Evolutionary conservation across 345 rosid genomes (phyloP), one percentile per base, ranked within the genome.

Genomic region (Stellera chamaejasme): DNA sequence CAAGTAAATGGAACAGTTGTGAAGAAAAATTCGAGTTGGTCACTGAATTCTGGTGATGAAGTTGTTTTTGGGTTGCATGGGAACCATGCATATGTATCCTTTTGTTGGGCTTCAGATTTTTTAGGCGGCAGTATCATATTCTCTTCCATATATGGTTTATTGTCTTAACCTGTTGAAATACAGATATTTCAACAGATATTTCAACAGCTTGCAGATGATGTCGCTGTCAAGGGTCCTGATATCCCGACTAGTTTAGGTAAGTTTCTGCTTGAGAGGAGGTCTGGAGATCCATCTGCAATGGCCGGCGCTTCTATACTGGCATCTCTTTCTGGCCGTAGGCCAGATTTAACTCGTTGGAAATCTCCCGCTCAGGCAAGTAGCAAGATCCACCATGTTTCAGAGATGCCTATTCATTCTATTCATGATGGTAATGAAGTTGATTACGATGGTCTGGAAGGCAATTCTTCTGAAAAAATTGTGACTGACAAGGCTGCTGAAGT

Each of bases 161-260:
- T 59, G 76, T 84, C 86, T 82, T 82, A 66, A 71, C 55, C 42
- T 48, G 43, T 43, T 32, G 57, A 23, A 27, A 58, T 36, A 32
- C 67, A 91, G 98, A 85, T 91, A 67, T 87, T 79, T 79, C 94
- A 87, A 32, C 67, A 91, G 98, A 85, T 91, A 67, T 87, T 79
- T 79, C 94, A 87, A 75, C 89, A 72, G 68, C 66, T 77, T 42
- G 13, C 61, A 58, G 51, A 69, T 65, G 88, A 79, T 60, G 77
- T 61, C 67, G 62, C 85, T 32, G 73, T 69, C 48, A 79, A 78
- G 74, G 79, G 84, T 65, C 25, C 80, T 3, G 90, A 79, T 50
- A 65, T 77, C 51, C 83, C 70, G 46, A 74, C 55, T 54, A 75
- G 73, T 45, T 36, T 71, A 57, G 87, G 85, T 39, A 85, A 82